phyloP scores from a whole-genome alignment of 176 grass and related monocot species.

The Tillandsia fasciculata region DNA sequence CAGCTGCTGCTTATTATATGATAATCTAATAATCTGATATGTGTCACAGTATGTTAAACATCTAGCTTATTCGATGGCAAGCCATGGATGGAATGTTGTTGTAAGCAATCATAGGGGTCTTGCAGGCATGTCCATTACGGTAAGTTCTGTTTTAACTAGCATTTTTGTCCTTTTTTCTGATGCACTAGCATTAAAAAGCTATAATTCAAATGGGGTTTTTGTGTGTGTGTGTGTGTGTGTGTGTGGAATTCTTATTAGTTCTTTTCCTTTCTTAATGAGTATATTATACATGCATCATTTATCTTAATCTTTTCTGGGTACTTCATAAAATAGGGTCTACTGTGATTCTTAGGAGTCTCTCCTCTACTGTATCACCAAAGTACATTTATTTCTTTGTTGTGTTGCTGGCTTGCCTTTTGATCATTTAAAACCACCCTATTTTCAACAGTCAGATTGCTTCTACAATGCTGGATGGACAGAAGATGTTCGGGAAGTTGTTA shows the following conservation, averaged over 20 bases:
- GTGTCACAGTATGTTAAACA: constrained; percentile 79
- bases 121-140: constrained; percentile 84
- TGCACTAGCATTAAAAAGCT: not conserved
- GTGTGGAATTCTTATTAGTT: not conserved
- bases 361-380: not conserved
- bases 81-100: constrained; percentile 78
- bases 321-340: too few relatives aligned
- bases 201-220: not conserved
- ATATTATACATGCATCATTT: not conserved
- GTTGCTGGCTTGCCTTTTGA: not conserved
- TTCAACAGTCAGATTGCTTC: constrained; percentile 70
- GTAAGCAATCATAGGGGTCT: constrained; percentile 93
- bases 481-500: constrained; percentile 72
- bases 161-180: not conserved
- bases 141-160: constrained; percentile 36
- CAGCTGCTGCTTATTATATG: not conserved
- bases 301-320: not conserved
- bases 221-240: not conserved
- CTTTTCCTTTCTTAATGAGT: not conserved
- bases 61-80: constrained; percentile 57
- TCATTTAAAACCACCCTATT: not conserved
- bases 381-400: not conserved
- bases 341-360: not conserved
- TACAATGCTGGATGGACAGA: constrained; percentile 97
- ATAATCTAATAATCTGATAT: constrained; percentile 2